phyloP scores from a whole-genome alignment of 2,329 filamentous ascomycete genomes.

The Huntiella moniliformis region DNA sequence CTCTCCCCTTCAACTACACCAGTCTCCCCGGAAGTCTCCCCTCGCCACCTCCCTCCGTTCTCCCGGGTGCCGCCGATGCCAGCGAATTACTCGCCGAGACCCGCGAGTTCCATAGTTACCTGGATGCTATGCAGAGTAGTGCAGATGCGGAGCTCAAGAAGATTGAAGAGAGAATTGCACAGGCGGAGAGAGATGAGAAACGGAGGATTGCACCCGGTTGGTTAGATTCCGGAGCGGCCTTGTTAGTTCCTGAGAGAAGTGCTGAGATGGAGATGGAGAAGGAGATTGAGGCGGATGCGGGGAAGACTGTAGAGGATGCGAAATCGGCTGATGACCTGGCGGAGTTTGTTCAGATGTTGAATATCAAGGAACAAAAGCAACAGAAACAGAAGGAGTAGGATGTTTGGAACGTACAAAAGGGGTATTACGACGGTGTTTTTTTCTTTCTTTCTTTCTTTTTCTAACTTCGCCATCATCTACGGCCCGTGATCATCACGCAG shows the following conservation, averaged over 20 bases:
- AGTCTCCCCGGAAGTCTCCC: conserved; percentile 71
- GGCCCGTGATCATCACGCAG: no score
- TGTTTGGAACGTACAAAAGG: background rate
- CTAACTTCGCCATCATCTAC: background rate
- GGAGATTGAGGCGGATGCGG: background rate
- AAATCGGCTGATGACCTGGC: background rate
- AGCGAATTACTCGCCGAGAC: conserved; percentile 73
- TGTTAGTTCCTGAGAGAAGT: conserved; percentile 46
- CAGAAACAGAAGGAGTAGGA: background rate
- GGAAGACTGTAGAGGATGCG: conserved; percentile 2
- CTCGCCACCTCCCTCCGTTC: conserved; percentile 31
- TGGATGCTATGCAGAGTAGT: conserved; percentile 48
- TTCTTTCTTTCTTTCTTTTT: background rate
- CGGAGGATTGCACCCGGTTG: conserved; percentile 61
- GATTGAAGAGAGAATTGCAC: conserved; percentile 49
- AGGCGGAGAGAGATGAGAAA: conserved; percentile 60
- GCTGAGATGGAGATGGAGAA: conserved; percentile 26
- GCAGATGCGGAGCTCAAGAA: conserved; percentile 47
- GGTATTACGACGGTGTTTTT: background rate
- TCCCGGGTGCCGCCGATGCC: conserved; percentile 58
- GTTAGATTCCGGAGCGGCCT: conserved; percentile 52
- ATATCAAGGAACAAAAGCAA: conserved; percentile 8
- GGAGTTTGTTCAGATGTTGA: conserved; percentile 8
- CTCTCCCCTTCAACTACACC: conserved; percentile 90
- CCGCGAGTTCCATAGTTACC: conserved; percentile 55